Evolutionary conservation across 1,284 basidiomycete genomes (phyloP), one percentile per base, ranked within the genome.

Genomic region (Erythrobasidium hasegawianum): DNA sequence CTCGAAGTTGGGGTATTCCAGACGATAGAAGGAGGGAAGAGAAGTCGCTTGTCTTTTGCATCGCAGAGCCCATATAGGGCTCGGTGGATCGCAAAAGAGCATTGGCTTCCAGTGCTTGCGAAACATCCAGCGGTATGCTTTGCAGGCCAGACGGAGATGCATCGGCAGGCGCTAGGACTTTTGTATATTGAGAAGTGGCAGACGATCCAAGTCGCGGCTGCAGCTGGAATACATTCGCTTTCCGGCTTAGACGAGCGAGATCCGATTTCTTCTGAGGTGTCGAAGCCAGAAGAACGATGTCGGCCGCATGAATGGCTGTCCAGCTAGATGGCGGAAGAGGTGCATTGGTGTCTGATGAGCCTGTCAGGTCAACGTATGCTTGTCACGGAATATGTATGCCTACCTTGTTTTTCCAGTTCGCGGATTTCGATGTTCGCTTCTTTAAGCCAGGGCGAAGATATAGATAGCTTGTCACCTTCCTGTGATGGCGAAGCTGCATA

Each of bases 261-360:
- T 65, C 62, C 7, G 55, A 49, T 2, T 43, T 18, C 38, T 29
- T 20, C 2, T 33, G 29, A 4, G 62, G 62, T 16, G 45, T 39
- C 11, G 62, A 39, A 9, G 47, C 45, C 14, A 58, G 55, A 20
- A 65, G 41, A 18, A 65, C 29, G 29, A 58, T 45, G 33, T 65
- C 62, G 49, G 53, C 55, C 20, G 55, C 50, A 20, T 57, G 62
- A 18, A 65, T 41, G 9, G 41, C 29, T 45, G 62, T 65, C 62
- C 62, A 65, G 20, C 9, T 8, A 9, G 18, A 29, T 5, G 20
- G 26, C 16, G 18, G 22, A 20, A 53, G 50, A 24, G 18, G 50
- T 22, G 50, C 16, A n/a, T 16, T 16, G 7, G 50, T 16, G 26
- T 29, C 50, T 26, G 7, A 29, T 4, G 33, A 33, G 4, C 5